Evolutionary conservation across 805 yeast genomes (phyloP).

Genomic region (Candida morakotiae): DNA sequence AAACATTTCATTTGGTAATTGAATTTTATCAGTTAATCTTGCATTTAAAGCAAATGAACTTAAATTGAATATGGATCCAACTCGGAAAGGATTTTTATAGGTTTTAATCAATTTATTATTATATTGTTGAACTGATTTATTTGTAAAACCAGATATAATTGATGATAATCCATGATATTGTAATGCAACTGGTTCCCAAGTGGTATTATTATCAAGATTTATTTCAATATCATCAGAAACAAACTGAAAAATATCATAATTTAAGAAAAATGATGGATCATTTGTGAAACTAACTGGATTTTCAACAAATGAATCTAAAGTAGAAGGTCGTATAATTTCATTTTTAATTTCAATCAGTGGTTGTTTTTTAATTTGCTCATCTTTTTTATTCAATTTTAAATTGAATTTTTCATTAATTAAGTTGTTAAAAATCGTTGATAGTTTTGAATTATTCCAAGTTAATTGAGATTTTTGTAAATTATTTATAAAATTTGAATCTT

Average conservation of each 20-base stretch:
- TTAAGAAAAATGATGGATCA: conserved; percentile 14
- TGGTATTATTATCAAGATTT: conserved; percentile 4
- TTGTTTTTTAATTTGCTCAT: neutral
- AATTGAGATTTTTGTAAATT: conserved; percentile 4
- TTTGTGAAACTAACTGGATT: conserved; percentile 7
- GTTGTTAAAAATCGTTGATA: conserved; percentile 9
- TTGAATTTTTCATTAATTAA: conserved; percentile 8
- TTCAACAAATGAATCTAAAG: neutral
- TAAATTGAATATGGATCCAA: conserved; percentile 20
- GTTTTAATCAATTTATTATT: conserved; percentile 9
- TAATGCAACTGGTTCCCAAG: conserved; percentile 16
- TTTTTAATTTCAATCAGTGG: neutral
- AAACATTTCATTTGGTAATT: conserved; percentile 16
- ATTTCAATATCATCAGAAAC: conserved; percentile 13
- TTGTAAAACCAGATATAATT: conserved; percentile 18
- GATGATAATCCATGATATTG: conserved; percentile 19
- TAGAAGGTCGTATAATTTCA: neutral
- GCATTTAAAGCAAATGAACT: conserved; percentile 13
- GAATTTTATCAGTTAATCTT: conserved; percentile 9
- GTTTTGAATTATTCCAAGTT: neutral
- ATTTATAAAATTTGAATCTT: neutral
- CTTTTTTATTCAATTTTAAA: neutral
- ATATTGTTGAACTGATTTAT: conserved; percentile 14
- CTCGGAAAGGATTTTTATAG: conserved; percentile 18
- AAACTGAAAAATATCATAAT: conserved; percentile 16